Base-by-base conservation (phyloP, 345 rosid genomes). In the Lepidium aucheri region DNA sequence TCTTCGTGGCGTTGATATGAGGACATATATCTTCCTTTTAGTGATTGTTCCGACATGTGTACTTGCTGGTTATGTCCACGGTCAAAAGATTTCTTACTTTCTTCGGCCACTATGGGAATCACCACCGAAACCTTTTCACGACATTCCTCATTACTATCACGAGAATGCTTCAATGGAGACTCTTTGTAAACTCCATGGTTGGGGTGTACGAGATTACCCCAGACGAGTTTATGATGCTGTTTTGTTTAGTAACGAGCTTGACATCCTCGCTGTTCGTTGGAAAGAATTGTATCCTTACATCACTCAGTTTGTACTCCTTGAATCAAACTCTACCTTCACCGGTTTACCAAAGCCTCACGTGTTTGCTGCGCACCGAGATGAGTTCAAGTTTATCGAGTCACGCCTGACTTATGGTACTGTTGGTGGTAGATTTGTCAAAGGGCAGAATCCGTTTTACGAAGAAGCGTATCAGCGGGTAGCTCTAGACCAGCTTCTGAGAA, bases 391-490 rank as follows among this genome's bases (percentile, higher is more conserved):
- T 63, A 83, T 82, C 9, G 89, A 89, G 78, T 72, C 91, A 1
- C 82, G 96, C 18, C 76, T 89, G 79, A 90, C 95, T 18, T 90
- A 90, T 14, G 97, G 97, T 33, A 78, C 77, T 14, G 75, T 90
- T 18, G 70, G 74, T 45, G 97, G 97, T 60, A 80, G 88, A 67
- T 90, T 83, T 62, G 79, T 67, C 76, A 90, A 81, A 77, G 87
- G 89, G 41, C 84, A 81, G 73, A 90, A 90, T 75, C 97, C 97
- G 9, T 90, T 90, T 61, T 72, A 87, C 0, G 97, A 90, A 70
- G 97, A 90, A 65, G 97, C 95, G 7, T 90, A 80, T 74, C 97
- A 90, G 42, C 75, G 97, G 9, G 88, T 90, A 8, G 94, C 91
- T 35, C 39, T 90, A 40, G 97, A 90, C 72, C 91, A 80, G 73